phyloP scores from a whole-genome alignment of 441 rosid species.

The Dalechampia spathulata region DNA sequence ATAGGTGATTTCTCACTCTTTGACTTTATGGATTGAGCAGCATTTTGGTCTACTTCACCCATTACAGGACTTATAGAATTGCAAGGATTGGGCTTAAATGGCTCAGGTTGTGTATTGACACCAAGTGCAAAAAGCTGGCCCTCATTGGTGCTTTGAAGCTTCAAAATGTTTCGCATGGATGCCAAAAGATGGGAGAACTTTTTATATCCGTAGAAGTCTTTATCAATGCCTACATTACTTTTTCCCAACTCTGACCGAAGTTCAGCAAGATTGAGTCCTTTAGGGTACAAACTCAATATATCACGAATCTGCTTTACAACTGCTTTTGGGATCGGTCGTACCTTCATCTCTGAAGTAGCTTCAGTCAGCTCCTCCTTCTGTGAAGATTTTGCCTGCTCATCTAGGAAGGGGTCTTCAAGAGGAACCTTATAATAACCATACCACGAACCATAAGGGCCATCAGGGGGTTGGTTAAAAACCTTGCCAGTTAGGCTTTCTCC shows the following conservation, averaged over 20 bases:
- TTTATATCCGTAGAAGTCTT: conserved; percentile 50
- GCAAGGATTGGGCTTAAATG: conserved; percentile 15
- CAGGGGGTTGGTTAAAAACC: conserved; percentile 82
- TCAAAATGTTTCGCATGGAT: conserved; percentile 55
- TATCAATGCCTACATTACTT: conserved; percentile 33
- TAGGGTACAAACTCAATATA: conserved; percentile 41
- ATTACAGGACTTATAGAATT: conserved; percentile 1
- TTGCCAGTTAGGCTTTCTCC: conserved; percentile 42
- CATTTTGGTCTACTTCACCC: conserved; percentile 15
- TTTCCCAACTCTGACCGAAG: conserved; percentile 47
- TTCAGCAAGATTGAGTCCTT: conserved; percentile 43
- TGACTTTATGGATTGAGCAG: conserved; percentile 10
- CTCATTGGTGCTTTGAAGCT: conserved; percentile 30
- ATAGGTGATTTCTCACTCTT: conserved; percentile 17
- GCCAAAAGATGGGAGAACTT: conserved; percentile 51
- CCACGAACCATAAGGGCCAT: conserved; percentile 88
- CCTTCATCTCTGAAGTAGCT: conserved; percentile 23
- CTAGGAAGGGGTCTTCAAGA: conserved; percentile 61
- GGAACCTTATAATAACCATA: conserved; percentile 66
- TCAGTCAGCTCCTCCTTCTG: conserved; percentile 22
- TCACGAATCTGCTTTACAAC: conserved; percentile 42
- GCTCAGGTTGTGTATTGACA: conserved; percentile 24
- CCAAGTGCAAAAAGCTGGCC: conserved; percentile 35
- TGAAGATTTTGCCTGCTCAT: conserved; percentile 22
- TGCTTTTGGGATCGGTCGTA: conserved; percentile 36